Evolutionary conservation across 2,329 filamentous ascomycete species (phyloP), one percentile per base, ranked within the genome.

Genomic region (Nigrospora osmanthi): DNA sequence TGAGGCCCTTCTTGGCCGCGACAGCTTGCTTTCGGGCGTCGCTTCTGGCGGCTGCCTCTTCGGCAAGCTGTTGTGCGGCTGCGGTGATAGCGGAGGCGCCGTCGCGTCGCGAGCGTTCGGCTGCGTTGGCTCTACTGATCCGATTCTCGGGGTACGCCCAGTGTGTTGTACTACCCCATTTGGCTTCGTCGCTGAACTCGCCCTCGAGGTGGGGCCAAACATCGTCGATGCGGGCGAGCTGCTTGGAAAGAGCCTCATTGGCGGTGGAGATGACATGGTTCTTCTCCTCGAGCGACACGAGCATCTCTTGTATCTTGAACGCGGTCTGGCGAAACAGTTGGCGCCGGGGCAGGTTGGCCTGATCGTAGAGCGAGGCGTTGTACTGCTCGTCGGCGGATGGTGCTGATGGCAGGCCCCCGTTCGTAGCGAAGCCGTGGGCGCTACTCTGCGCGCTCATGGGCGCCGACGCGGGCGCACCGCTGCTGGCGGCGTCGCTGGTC

Each of bases 61-160:
- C 87, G 43, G 90, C 89, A 44, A 93, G 76, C 38, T 86, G 76
- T 50, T 85, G 82, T 46, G 83, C 83, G 12, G 85, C 85, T 2
- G 87, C 86, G 17, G 88, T 87, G 53, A 89, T 87, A 35, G 81
- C 81, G 17, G 85, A 78, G 11, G 85, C 86, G 17, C 85, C 86
- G 59, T 95, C 89, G 51, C 88, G 80, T 48, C 89, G 78, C 40
- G 85, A 83, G 23, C 85, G 76, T 60, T 94, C 87, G 31, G 82
- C 80, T 38, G 81, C 75, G 19, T 78, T 81, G n/a, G 75, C 70
- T 55, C 76, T 76, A 32, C 70, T 70, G 32, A 81, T 76, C 52
- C 91, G 85, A 58, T 88, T 89, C 56, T 91, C 87, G 16, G 87
- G 86, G 62, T 97, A 97, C 40, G 91, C 93, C 93, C 93, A 98